Evolutionary conservation across 2,329 filamentous ascomycete species (phyloP).

Genomic region (Penicillium rolfsii): DNA sequence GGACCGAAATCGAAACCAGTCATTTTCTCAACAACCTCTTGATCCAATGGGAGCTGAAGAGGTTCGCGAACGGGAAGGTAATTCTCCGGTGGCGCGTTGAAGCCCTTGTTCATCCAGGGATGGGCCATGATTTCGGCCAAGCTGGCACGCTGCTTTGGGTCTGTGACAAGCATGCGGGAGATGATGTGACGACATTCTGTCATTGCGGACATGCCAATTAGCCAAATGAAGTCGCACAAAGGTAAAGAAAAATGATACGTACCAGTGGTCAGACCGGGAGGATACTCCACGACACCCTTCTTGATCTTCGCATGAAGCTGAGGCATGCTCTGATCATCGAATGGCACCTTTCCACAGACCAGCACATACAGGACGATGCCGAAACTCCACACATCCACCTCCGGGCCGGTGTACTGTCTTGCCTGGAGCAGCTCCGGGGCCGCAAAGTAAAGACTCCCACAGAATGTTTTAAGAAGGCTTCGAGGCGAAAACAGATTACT

Average conservation of each 20-base stretch:
- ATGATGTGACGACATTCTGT: conserved; percentile 92
- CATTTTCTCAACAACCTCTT: conserved; percentile 86
- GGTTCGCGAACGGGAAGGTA: conserved; percentile 82
- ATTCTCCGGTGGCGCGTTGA: conserved; percentile 83
- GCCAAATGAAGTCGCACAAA: not conserved
- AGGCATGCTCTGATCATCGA: conserved; percentile 99
- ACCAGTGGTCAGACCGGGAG: conserved; percentile 89
- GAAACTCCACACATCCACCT: conserved; percentile 98
- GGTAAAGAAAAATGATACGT: conserved; percentile 43
- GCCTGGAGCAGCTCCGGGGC: conserved; percentile 93
- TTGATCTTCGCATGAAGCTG: conserved; percentile 98
- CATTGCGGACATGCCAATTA: conserved; percentile 6
- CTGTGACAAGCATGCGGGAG: conserved; percentile 92
- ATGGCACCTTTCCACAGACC: conserved; percentile 96
- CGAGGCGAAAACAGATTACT: conserved; percentile 93
- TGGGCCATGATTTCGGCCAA: conserved; percentile 92
- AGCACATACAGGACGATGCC: conserved; percentile 96
- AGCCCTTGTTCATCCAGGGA: conserved; percentile 95
- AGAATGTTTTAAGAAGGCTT: conserved; percentile 90
- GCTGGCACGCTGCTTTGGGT: conserved; percentile 81
- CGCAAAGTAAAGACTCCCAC: conserved; percentile 95
- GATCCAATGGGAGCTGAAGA: conserved; percentile 79
- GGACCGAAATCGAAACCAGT: conserved; percentile 97
- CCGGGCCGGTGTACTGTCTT: conserved; percentile 89
- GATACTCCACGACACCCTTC: conserved; percentile 93